Evolutionary conservation across 768 basidiomycete species (phyloP).

Genomic region (Hericium coralloides): DNA sequence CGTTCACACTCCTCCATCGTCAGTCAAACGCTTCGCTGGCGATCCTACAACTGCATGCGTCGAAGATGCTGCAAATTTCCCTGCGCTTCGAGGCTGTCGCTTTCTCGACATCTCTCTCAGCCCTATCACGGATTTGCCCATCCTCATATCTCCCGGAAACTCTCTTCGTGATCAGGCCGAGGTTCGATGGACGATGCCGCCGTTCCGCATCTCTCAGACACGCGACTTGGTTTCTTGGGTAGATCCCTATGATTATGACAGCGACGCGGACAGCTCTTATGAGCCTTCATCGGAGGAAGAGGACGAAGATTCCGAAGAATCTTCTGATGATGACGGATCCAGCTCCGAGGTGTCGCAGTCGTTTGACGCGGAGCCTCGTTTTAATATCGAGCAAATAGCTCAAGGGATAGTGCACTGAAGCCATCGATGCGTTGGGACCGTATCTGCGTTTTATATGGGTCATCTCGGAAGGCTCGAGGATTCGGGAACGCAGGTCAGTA

Average conservation of each 20-base stretch:
- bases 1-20: too few relatives aligned
- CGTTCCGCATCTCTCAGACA: not conserved
- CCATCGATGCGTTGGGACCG: too few relatives aligned
- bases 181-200: not conserved
- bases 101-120: not conserved
- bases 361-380: too few relatives aligned
- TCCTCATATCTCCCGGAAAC: not conserved
- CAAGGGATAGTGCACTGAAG: too few relatives aligned
- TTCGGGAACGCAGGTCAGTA: too few relatives aligned
- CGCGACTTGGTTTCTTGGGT: not conserved
- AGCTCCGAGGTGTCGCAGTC: too few relatives aligned
- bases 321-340: too few relatives aligned
- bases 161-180: not conserved
- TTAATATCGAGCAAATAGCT: too few relatives aligned
- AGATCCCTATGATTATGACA: not conserved
- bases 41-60: not conserved
- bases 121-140: not conserved
- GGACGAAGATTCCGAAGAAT: not conserved
- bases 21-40: not conserved
- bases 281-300: not conserved
- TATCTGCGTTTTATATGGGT: too few relatives aligned
- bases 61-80: not conserved
- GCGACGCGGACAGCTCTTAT: not conserved
- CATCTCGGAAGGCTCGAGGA: too few relatives aligned
- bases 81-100: not conserved